phyloP scores from a whole-genome alignment of 495 filamentous ascomycete species.

The Glonium stellatum region DNA sequence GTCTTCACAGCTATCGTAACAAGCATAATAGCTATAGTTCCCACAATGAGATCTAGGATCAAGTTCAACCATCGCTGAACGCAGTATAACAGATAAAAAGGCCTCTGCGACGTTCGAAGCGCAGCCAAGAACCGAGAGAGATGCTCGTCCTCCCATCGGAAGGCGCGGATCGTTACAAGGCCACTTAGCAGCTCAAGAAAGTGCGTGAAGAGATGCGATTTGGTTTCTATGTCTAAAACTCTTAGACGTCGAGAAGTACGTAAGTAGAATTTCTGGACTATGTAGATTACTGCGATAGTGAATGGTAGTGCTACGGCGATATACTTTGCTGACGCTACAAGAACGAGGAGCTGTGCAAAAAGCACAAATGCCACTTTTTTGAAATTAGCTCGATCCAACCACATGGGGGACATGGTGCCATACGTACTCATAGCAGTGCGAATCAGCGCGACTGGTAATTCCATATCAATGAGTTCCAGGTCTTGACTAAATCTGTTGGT shows the following conservation, averaged over 20 bases:
- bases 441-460: conserved; percentile 16
- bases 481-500: conserved; percentile 40
- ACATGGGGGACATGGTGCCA: too few species aligned
- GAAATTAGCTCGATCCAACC: neutral
- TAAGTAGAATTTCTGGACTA: conserved; percentile 50
- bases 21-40: conserved; percentile 33
- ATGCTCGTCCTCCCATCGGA: conserved; percentile 32
- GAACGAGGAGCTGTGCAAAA: conserved; percentile 13
- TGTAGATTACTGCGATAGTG: conserved; percentile 33
- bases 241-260: conserved; percentile 52
- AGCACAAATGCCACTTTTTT: neutral
- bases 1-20: conserved; percentile 28
- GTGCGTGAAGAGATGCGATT: conserved; percentile 41
- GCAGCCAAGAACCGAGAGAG: conserved; percentile 22
- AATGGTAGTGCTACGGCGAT: conserved; percentile 12
- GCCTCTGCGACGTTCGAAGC: conserved; percentile 39
- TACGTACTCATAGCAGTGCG: neutral
- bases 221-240: conserved; percentile 50
- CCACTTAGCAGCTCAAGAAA: conserved; percentile 41
- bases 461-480: conserved; percentile 36
- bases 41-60: conserved; percentile 38
- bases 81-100: conserved; percentile 42
- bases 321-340: conserved; percentile 8
- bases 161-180: conserved; percentile 40
- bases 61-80: conserved; percentile 43